phyloP scores from a whole-genome alignment of 73 alveolate species.

The Tetrahymena elliotti region DNA sequence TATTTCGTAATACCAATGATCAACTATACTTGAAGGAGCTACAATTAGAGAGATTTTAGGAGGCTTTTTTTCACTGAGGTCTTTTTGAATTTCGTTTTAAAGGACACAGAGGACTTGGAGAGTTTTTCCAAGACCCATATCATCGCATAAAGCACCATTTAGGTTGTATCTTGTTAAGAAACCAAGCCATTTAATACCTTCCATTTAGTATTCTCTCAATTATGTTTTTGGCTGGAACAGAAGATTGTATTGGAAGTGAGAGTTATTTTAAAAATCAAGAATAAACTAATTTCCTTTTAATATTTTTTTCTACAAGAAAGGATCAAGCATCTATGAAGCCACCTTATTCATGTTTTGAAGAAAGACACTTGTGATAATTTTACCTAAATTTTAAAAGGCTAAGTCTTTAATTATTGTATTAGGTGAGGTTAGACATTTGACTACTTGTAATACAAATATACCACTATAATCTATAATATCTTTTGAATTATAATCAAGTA shows the following conservation, averaged over 20 bases:
- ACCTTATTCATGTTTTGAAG: not conserved
- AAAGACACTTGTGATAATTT: not conserved
- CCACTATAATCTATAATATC: not conserved
- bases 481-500: not conserved
- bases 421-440: not conserved
- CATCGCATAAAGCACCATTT: constrained; percentile 97
- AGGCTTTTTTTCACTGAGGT: constrained; percentile 27
- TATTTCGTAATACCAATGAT: constrained; percentile 92
- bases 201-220: constrained; percentile 87
- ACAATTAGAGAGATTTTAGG: constrained; percentile 65
- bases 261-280: not conserved
- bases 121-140: constrained; percentile 97
- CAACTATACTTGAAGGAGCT: constrained; percentile 91
- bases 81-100: constrained; percentile 58
- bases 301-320: not conserved
- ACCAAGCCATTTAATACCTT: constrained; percentile 94
- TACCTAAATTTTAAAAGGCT: not conserved
- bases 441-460: not conserved
- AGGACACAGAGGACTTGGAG: constrained; percentile 80
- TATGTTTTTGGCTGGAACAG: not conserved
- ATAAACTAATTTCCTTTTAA: not conserved
- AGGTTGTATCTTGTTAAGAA: constrained; percentile 83
- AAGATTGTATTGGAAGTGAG: not conserved
- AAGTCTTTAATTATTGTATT: not conserved
- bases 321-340: not conserved